Percentiles rank a stretch among this genome's conserved stretches.
Evolutionary conservation across 345 rosid species (phyloP).

Genomic region (Eucalyptus curtisii): DNA sequence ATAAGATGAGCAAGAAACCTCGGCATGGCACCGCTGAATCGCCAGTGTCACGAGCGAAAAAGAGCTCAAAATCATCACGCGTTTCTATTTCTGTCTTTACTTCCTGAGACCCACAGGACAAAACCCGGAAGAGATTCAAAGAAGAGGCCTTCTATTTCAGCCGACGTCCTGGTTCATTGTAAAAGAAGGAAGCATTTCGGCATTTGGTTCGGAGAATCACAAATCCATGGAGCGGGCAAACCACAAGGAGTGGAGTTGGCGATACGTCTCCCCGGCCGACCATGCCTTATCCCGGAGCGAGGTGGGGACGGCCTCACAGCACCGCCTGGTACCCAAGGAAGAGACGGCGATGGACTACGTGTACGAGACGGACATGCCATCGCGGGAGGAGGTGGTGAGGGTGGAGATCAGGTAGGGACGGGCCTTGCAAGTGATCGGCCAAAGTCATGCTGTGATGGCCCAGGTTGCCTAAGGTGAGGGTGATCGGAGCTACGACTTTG

Average conservation of each 20-base stretch:
- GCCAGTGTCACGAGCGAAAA: background rate
- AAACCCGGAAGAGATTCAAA: too few species aligned
- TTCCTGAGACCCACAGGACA: too few species aligned
- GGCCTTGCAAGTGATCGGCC: background rate
- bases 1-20: background rate
- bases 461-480: background rate
- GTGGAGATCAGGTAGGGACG: background rate
- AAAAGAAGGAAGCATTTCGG: too few species aligned
- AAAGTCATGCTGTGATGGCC: background rate
- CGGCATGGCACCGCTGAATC: background rate
- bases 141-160: too few species aligned
- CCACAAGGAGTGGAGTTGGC: background rate
- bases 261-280: rapidly evolving
- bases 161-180: too few species aligned
- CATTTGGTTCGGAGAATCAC: too few species aligned
- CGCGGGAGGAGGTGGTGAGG: background rate
- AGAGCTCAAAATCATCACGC: too few species aligned
- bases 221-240: too few species aligned
- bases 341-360: background rate
- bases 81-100: too few species aligned
- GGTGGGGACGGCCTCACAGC: background rate
- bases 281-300: background rate
- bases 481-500: background rate
- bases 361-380: background rate
- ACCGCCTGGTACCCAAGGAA: rapidly evolving